These are phyloP conservation scores for Pleodorina starrii DNA, from an alignment of 139 green algal species.

Conservation along the genomic window DNA sequence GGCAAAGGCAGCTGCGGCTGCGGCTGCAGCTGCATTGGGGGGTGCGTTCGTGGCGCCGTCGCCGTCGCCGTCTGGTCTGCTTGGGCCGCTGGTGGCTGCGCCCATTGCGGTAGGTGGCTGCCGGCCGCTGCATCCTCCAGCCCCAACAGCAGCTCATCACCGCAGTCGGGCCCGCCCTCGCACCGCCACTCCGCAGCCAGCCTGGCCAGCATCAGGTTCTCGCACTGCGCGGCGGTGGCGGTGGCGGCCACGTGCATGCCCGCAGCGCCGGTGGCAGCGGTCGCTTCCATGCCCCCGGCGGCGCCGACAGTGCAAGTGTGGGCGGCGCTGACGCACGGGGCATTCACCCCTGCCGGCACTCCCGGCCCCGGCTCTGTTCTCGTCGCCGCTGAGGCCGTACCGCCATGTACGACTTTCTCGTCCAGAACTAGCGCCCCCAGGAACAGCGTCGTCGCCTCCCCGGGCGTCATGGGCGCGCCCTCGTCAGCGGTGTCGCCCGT, in stretches of 20 bases:
- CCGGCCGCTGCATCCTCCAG: constrained; percentile 1
- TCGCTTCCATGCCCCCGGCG: too few relatives aligned
- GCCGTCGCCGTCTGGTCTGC: too few relatives aligned
- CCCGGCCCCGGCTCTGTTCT: too few relatives aligned
- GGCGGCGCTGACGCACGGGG: too few relatives aligned
- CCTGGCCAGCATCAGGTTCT: not conserved
- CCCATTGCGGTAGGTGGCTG: not conserved
- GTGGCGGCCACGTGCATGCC: too few relatives aligned
- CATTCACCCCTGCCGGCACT: too few relatives aligned
- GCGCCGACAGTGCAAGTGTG: too few relatives aligned
- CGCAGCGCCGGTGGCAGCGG: too few relatives aligned
- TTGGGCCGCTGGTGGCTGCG: not conserved
- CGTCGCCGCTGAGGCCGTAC: too few relatives aligned
- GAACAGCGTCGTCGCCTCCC: not conserved
- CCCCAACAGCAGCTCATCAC: not conserved
- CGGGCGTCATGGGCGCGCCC: not conserved
- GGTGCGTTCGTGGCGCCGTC: not conserved
- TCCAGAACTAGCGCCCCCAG: not conserved
- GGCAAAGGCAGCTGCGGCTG: not conserved
- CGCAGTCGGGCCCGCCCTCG: not conserved
- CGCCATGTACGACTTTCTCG: not conserved
- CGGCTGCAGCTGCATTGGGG: not conserved
- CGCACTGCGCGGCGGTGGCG: not conserved
- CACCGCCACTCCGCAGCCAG: constrained; percentile 4
- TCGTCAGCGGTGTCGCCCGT: not conserved